Evolutionary conservation across 257 asterid genomes (phyloP), one percentile per base, ranked within the genome.

Genomic region (Rubia yunnanensis): DNA sequence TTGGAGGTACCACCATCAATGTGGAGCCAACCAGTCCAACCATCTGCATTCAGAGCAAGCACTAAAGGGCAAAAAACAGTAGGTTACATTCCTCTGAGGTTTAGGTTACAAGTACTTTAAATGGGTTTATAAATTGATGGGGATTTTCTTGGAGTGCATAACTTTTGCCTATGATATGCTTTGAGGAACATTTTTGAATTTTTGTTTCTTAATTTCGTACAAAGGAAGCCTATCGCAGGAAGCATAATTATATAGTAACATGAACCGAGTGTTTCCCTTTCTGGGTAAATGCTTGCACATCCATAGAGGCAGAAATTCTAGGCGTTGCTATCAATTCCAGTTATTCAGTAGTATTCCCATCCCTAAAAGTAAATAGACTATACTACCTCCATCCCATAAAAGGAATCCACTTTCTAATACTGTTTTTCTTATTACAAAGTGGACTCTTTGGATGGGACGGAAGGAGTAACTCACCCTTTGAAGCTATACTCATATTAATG

Each of bases 41-140:
- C 79, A 22, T 76, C 84, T 69, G 74, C 85, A 35, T 78, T 84
- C 35, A 73, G 80, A 39, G 62, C 72, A 48, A 77, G 81, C 65
- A 76, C 79, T 66, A 84, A 84, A 81, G 80, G 73, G 54, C 78
- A 72, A 28, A 85, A 84, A 84, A 30, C 81, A 41, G 89, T 81
- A 77, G 74, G 88, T 78, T 70, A 26, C 22, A 31, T 63, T 46
- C 64, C 73, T 61, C 20, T 15, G 18, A 38, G 0, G 18, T 54
- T 34, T 3, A 69, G 23, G 34, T 70, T 64, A 14, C 58, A 60
- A 13, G n/a, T 1, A 18, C n/a, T 34, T 60, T 18, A 60, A 34
- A 34, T 34, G 36, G 32, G 35, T 28, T 31, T 34, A 65, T 15
- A 17, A 23, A 35, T 23, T 22, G 13, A 53, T 36, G 7, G 22